A percentile compares a stretch with the other conserved stretches of the same genome.
These are phyloP conservation scores for Myxozyma mucilagina DNA, from an alignment of 805 yeast genomes.

Conservation along the genomic window DNA sequence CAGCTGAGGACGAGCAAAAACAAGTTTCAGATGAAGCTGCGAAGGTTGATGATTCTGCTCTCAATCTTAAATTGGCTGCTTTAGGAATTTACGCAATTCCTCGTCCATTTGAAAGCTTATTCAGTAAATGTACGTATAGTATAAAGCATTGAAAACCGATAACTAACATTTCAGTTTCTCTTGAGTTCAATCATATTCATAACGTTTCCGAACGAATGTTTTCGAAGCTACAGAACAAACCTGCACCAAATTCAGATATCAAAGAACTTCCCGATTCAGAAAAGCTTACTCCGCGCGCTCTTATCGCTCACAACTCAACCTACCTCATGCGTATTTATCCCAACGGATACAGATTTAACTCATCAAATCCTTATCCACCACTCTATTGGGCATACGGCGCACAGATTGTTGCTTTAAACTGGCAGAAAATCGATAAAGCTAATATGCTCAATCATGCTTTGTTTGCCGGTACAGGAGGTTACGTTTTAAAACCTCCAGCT, in stretches of 20 bases:
- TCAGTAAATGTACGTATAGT: conserved; percentile 5
- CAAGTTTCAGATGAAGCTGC: conserved; percentile 10
- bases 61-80: conserved; percentile 6
- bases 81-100: conserved; percentile 17
- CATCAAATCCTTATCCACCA: conserved; percentile 79
- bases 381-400: conserved; percentile 79
- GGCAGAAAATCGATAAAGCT: conserved; percentile 79
- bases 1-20: background rate
- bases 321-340: conserved; percentile 86
- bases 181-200: conserved; percentile 72
- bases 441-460: conserved; percentile 52
- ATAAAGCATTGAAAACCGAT: background rate
- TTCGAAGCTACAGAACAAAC: conserved; percentile 9
- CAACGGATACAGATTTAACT: conserved; percentile 67
- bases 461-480: conserved; percentile 48
- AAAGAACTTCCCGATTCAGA: conserved; percentile 62
- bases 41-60: background rate
- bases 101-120: conserved; percentile 11
- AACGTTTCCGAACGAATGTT: conserved; percentile 57
- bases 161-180: conserved; percentile 58
- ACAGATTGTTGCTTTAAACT: conserved; percentile 93
- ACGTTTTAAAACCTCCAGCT: conserved; percentile 9
- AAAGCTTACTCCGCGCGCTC: conserved; percentile 49
- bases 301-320: conserved; percentile 73
- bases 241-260: background rate